phyloP scores from a whole-genome alignment of 345 rosid genomes.

The Moricandia arvensis region DNA sequence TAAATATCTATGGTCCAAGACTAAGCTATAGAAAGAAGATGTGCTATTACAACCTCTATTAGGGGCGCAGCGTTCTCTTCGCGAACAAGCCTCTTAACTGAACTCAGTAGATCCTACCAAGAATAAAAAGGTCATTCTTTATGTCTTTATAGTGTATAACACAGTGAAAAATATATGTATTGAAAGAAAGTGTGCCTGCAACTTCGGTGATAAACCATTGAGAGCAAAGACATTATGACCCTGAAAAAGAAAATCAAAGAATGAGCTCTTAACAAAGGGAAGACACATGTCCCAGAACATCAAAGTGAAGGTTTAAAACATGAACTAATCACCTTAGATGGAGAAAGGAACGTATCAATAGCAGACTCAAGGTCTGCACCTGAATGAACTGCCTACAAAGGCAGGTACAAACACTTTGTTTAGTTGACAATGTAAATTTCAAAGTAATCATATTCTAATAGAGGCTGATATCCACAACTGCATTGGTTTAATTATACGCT shows the following conservation, averaged over 20 bases:
- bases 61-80: slow-evolving; percentile 69
- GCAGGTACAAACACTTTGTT: neutral
- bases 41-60: slow-evolving; percentile 60
- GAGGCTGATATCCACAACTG: neutral
- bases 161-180: neutral
- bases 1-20: neutral
- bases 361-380: slow-evolving; percentile 99
- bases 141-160: neutral
- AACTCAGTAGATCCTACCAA: slow-evolving; percentile 67
- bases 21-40: neutral
- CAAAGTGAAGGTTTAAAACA: neutral
- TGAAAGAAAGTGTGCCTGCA: slow-evolving; percentile 28
- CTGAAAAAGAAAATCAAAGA: slow-evolving; percentile 45
- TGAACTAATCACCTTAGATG: slow-evolving; percentile 24
- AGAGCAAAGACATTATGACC: slow-evolving; percentile 79
- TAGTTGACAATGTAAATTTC: neutral
- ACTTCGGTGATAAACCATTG: slow-evolving; percentile 39
- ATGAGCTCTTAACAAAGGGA: slow-evolving; percentile 4
- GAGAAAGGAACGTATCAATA: slow-evolving; percentile 50
- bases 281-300: neutral
- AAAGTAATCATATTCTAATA: neutral
- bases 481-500: neutral
- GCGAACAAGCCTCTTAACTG: slow-evolving; percentile 63
- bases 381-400: slow-evolving; percentile 89
- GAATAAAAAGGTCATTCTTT: neutral